Evolutionary conservation across 2,329 filamentous ascomycete species (phyloP).

Genomic region (Periglandula ipomoeae): DNA sequence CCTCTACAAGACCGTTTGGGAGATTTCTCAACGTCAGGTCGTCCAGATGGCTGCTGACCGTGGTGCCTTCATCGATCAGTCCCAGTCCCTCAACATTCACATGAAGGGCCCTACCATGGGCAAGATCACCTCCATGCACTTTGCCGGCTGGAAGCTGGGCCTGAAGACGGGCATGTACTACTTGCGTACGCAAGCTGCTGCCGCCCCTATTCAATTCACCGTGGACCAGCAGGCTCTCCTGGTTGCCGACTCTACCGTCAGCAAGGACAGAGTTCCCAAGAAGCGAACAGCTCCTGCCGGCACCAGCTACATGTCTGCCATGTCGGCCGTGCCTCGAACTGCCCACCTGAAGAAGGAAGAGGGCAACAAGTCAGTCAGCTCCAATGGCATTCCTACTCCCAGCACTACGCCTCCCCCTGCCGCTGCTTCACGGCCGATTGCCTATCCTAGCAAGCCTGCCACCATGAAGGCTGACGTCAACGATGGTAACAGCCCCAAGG

Average conservation of each 20-base stretch:
- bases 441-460: constrained; percentile 52
- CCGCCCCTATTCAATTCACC: constrained; percentile 96
- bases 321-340: constrained; percentile 56
- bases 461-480: constrained; percentile 68
- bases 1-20: constrained; percentile 99
- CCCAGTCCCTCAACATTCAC: constrained; percentile 98
- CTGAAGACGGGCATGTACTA: constrained; percentile 99
- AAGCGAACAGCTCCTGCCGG: constrained; percentile 57
- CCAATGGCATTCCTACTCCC: constrained; percentile 60
- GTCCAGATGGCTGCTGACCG: constrained; percentile 98
- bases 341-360: constrained; percentile 53
- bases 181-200: constrained; percentile 92
- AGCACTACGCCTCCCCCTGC: constrained; percentile 54
- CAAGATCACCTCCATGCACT: constrained; percentile 99
- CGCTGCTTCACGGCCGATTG: constrained; percentile 32
- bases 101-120: constrained; percentile 99
- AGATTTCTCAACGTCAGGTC: constrained; percentile 91
- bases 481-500: constrained; percentile 71
- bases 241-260: constrained; percentile 71
- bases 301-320: constrained; percentile 44
- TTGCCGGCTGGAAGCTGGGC: constrained; percentile 96
- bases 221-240: constrained; percentile 94
- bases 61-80: constrained; percentile 98
- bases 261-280: constrained; percentile 54
- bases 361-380: constrained; percentile 25